Conservation (phyloP, 2,329 filamentous ascomycete species). For the Fusarium sp. region DNA sequence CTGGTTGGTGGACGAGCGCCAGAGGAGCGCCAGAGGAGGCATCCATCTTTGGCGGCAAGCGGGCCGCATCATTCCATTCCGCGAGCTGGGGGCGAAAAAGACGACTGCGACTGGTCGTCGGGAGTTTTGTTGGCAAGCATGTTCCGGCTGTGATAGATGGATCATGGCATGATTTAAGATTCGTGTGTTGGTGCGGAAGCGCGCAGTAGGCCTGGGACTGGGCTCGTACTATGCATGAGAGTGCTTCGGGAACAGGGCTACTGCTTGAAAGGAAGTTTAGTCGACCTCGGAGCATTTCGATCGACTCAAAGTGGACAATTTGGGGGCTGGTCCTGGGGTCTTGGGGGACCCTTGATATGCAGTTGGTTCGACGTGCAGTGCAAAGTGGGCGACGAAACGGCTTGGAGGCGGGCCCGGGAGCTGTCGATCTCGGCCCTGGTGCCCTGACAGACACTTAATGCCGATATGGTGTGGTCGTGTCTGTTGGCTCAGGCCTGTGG, state of each 20-base stretch:
- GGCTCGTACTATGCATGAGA: conserved; percentile 17
- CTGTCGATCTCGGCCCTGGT: conserved; percentile 31
- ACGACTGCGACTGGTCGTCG: conserved; percentile 9
- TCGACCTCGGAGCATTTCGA: conserved; percentile 23
- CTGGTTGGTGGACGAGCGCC: conserved; percentile 39
- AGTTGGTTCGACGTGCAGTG: conserved; percentile 39
- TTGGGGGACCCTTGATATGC: conserved; percentile 39
- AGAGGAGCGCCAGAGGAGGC: conserved; percentile 32
- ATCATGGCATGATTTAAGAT: conserved; percentile 38
- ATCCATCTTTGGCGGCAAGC: conserved; percentile 34
- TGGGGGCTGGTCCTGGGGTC: conserved; percentile 5
- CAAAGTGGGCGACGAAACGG: conserved; percentile 28
- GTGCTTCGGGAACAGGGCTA: conserved; percentile 25
- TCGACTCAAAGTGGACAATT: conserved; percentile 4
- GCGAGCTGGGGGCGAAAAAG: conserved; percentile 20
- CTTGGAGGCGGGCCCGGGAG: conserved; percentile 22
- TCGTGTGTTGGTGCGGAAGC: conserved; percentile 23
- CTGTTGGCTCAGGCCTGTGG: conserved; percentile 6
- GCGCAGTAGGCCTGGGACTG: conserved; percentile 20
- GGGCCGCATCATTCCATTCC: conserved; percentile 37
- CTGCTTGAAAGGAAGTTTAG: conserved; percentile 9
- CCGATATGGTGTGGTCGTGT: conserved; percentile 29
- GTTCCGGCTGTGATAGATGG: conserved; percentile 6
- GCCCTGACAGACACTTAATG: conserved; percentile 33
- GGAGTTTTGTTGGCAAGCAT: conserved; percentile 12